Evolutionary conservation across 177 flowering plant genomes (phyloP).

Genomic region (Vitis hybrid): DNA sequence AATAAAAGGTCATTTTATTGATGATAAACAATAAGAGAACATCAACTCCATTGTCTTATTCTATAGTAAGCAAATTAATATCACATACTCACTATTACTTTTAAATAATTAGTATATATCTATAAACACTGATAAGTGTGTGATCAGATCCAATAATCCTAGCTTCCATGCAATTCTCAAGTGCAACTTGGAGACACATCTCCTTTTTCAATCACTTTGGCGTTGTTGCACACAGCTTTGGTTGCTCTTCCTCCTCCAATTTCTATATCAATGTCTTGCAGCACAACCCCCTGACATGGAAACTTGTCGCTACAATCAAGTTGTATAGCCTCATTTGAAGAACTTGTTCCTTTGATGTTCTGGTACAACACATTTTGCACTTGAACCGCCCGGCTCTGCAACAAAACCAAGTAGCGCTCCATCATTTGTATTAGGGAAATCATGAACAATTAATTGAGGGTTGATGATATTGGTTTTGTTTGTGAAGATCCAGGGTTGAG

Average conservation of each 20-base stretch:
- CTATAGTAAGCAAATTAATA: no score
- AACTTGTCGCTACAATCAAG: constrained; percentile 64
- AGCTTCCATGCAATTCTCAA: neutral
- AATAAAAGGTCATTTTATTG: no score
- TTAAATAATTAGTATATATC: no score
- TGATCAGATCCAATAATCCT: no score
- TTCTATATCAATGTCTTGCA: constrained; percentile 47
- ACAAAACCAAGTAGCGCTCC: no score
- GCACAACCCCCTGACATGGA: constrained; percentile 62
- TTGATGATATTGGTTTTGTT: neutral
- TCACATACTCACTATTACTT: no score
- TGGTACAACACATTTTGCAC: constrained; percentile 64
- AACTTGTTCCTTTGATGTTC: constrained; percentile 81
- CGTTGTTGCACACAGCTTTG: constrained; percentile 28
- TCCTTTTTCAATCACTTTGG: constrained; percentile 28
- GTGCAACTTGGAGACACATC: constrained; percentile 47
- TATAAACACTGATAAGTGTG: no score
- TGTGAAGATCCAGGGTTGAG: neutral
- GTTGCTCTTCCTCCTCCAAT: neutral
- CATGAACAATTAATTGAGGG: constrained; percentile 2
- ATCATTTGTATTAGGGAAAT: neutral
- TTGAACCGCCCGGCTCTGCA: constrained; percentile 69
- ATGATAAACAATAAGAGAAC: no score
- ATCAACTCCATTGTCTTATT: no score
- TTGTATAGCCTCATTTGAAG: constrained; percentile 53